Base-by-base conservation (phyloP, 176 grass and related monocot species). In the Bonia amplexicaulis region DNA sequence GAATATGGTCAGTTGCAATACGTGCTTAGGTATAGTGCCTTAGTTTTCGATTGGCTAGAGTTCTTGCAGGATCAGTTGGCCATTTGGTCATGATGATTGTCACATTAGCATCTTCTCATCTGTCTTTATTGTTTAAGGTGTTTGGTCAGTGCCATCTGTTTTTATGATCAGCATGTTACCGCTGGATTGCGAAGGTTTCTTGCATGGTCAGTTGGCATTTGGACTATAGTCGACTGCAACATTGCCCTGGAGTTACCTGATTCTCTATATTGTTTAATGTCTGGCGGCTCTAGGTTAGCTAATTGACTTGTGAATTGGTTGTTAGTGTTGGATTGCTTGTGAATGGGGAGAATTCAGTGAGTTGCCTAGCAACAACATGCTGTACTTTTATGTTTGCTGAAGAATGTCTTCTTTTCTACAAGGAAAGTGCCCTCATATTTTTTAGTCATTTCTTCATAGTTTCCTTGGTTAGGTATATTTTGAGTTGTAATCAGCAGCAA, bases 91-190 rank as follows among this genome's bases (percentile, higher is more conserved):
- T 71, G 52, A 57, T 51, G 16, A 79, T 49, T 74, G 40, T 73
- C 70, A 0, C 5, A 2, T 16, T 66, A 73, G 27, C 27, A n/a
- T 73, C 55, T 35, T 73, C 47, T 23, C 0, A 60, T 68, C 19
- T 41, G 12, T 10, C 25, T 77, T 86, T 86, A 20, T 65, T 73
- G 46, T 58, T 83, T 78, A 63, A 71, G 22, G 26, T 89, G 68
- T 58, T 80, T 89, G 59, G 60, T 74, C 20, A 1, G 46, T 79
- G 44, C 8, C 44, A 74, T 85, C 47, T 59, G 60, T 58, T 70
- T 17, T 47, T 47, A 89, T 51, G 53, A 82, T 71, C 35, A 22
- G 55, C 31, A n/a, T 71, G 33, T 69, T 85, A 46, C 13, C 13
- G 39, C 66, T 14, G 25, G 45, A 33, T 72, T 23, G 20, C 12